Evolutionary conservation across 805 yeast genomes (phyloP), one percentile per base, ranked within the genome.

Genomic region (Wickerhamomyces bovis): DNA sequence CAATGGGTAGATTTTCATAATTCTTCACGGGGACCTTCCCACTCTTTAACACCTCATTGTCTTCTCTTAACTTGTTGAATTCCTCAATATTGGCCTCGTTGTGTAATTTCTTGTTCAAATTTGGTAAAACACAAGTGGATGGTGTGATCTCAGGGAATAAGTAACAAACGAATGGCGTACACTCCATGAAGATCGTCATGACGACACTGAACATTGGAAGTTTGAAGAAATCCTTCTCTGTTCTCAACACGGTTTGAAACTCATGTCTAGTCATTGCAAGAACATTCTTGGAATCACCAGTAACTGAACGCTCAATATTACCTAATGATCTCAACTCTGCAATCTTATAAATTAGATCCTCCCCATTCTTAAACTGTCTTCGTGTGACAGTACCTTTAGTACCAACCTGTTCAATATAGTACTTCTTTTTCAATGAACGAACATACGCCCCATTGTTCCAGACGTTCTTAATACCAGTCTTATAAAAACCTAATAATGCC

Each of bases 121-220:
- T 33, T 1, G 83, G 83, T 28, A 78, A 65, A 10, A 76, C 66
- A 59, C 85, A 80, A 11, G 83, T 79, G 65, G 72, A 73, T 10
- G 85, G 83, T 1, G 81, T 72, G 5, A 80, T 56, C 50, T 75
- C 76, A 0, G 86, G 86, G 43, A 78, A 57, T 4, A 68, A 58
- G 45, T 71, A 76, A 55, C 83, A 78, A 6, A 81, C 51, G 1
- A 77, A 19, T 0, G 83, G 82, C 0, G 83, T 76, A 43, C 65
- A 55, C 53, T 81, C 87, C 56, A 75, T 76, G 58, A 78, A 79
- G 3, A 78, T 52, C 23, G 75, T 41, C 41, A 75, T 65, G 7
- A 78, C 51, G 2, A 78, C 39, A 1, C 73, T 70, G 62, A 81
- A 80, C n/a, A 63, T 21, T 2, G 85, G 85, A 18, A 81, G 53